These are phyloP conservation scores for Atkinsonella hypoxylon DNA, from an alignment of 2,329 filamentous ascomycete species.

Conservation along the genomic window DNA sequence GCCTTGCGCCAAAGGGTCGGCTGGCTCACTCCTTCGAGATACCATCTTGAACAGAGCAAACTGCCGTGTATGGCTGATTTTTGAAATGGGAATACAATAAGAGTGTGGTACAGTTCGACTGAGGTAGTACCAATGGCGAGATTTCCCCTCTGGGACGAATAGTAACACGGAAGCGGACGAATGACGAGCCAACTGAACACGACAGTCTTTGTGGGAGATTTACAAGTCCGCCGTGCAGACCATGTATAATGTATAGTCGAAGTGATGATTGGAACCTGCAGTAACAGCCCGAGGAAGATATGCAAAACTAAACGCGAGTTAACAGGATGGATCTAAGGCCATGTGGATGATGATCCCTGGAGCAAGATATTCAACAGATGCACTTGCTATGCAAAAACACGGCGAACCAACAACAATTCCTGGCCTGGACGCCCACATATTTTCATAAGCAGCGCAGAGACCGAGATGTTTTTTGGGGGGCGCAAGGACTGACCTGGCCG, in stretches of 20 bases:
- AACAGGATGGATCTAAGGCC: background rate
- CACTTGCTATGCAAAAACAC: background rate
- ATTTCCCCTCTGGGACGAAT: background rate
- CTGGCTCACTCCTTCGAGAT: constrained; percentile 30
- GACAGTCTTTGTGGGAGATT: background rate
- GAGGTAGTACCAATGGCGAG: background rate
- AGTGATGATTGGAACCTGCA: background rate
- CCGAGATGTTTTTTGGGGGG: background rate
- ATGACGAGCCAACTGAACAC: background rate
- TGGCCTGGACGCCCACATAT: background rate
- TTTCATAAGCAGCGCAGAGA: no score
- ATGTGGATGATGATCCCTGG: background rate
- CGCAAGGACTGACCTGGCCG: background rate
- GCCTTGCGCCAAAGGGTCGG: constrained; percentile 57
- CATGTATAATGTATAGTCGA: background rate
- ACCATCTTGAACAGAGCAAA: background rate
- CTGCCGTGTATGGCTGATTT: background rate
- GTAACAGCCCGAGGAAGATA: background rate
- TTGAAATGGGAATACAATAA: background rate
- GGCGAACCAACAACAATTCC: background rate
- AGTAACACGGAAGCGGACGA: background rate
- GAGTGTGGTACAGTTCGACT: background rate
- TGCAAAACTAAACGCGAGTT: background rate
- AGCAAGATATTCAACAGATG: background rate
- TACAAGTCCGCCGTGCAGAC: background rate